These are phyloP conservation scores for Salix arbutifolia DNA, from an alignment of 345 rosid genomes.

Conservation along the genomic window DNA sequence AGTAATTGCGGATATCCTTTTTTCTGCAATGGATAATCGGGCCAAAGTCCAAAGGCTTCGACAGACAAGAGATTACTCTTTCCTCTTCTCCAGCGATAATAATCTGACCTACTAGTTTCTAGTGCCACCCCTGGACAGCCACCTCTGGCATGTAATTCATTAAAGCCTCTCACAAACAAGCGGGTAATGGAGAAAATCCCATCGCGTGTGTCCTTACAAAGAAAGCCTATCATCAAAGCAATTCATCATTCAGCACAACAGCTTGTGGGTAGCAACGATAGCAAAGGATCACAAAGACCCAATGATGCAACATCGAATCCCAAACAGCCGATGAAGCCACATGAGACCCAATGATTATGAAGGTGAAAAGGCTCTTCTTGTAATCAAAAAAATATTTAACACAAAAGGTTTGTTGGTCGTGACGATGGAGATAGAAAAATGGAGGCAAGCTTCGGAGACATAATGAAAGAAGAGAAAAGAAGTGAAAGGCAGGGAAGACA, in stretches of 20 bases:
- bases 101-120: constrained; percentile 42
- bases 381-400: constrained; percentile 49
- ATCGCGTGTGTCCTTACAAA: constrained; percentile 18
- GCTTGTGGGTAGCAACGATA: no score
- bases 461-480: constrained; percentile 56
- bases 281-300: no score
- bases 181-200: constrained; percentile 36
- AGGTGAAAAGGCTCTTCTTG: constrained; percentile 36
- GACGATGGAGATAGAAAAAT: constrained; percentile 56
- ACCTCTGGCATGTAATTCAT: constrained; percentile 17
- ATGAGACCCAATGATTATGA: constrained; percentile 23
- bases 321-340: no score
- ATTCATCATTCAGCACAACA: no score
- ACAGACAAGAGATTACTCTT: constrained; percentile 79
- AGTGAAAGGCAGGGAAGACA: constrained; percentile 38
- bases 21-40: no score
- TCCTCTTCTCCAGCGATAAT: constrained; percentile 53
- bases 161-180: constrained; percentile 41
- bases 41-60: no score
- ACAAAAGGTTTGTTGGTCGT: constrained; percentile 33
- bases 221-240: no score
- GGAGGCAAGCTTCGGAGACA: constrained; percentile 75
- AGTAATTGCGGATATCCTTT: constrained; percentile 2
- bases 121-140: constrained; percentile 33
- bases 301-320: no score